These are phyloP conservation scores for Melocanna baccifera DNA, from an alignment of 176 grass and related monocot genomes.

Conservation along the genomic window DNA sequence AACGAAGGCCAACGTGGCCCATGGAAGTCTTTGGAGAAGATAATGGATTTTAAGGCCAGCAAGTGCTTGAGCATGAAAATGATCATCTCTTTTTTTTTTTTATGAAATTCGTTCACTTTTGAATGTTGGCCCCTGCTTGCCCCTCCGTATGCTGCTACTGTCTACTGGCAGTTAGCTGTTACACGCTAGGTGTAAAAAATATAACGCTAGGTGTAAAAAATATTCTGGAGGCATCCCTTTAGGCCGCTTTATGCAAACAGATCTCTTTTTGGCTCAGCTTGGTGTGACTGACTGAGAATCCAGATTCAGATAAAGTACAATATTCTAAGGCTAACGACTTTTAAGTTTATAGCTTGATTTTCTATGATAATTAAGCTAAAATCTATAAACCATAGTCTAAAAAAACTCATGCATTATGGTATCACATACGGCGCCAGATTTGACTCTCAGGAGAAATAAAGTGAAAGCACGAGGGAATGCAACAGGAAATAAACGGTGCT, in stretches of 20 bases:
- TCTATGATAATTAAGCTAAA: too few species aligned
- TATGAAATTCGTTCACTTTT: too few species aligned
- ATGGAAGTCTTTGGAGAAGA: too few species aligned
- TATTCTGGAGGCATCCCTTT: conserved; percentile 24
- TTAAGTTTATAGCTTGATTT: too few species aligned
- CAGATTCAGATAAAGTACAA: conserved; percentile 53
- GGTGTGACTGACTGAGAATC: conserved; percentile 34
- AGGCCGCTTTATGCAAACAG: conserved; percentile 35
- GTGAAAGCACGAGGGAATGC: neutral
- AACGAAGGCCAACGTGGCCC: too few species aligned
- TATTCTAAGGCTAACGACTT: neutral
- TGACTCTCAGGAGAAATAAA: conserved; percentile 9
- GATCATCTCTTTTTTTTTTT: too few species aligned
- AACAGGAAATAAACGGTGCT: neutral
- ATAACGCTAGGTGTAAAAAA: too few species aligned
- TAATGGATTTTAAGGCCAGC: too few species aligned
- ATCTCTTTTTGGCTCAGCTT: conserved; percentile 32
- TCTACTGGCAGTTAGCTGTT: conserved; percentile 7
- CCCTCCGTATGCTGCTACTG: neutral
- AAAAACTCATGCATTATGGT: too few species aligned
- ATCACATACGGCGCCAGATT: conserved; percentile 25
- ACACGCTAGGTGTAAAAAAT: conserved; percentile 22
- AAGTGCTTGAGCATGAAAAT: too few species aligned
- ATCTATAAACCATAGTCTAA: too few species aligned
- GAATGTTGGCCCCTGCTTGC: too few species aligned